Evolutionary conservation across 2,329 filamentous ascomycete species (phyloP), one percentile per base, ranked within the genome.

Genomic region (Trichoderma sp.): DNA sequence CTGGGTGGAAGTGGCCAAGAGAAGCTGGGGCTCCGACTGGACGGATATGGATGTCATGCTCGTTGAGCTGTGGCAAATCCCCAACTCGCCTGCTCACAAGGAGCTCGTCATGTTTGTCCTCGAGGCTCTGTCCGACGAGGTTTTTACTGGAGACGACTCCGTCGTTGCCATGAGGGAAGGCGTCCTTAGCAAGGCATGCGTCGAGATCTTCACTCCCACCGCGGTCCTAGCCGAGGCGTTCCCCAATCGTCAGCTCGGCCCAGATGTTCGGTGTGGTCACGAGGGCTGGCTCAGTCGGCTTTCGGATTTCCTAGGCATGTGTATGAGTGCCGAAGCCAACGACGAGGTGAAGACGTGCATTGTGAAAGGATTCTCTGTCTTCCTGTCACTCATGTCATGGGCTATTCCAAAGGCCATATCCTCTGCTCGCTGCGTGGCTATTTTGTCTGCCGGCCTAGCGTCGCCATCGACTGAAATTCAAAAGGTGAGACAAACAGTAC

Each of bases 1-100:
- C 70, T 99, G 95, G 95, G 92, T 94, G 8, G 95, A 98, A 78
- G 84, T 97, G 64, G 93, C 94, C 48, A 98, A 98, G 82, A 87
- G 94, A 74, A 92, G 89, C 76, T 99, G 95, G 95, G 92, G 86
- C n/a, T 84, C 88, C 35, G 91, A 95, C 70, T 99, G 96, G 95
- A 89, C 91, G 83, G 89, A 96, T 76, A 97, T 99, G 94, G 96
- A 99, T 77, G 82, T 89, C 70, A 85, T 92, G 75, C 85, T 99
- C 66, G 87, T 94, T 53, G 86, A 89, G 74, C 84, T 98, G 22
- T 99, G 95, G 95, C 90, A 93, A 77, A 78, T 85, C 17, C 84
- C 84, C 19, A 85, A 87, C 71, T 86, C 86, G 29, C 80, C 84
- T 35, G 86, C 86, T 8, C 87, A 90, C 77, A 95, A 96, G 79